Evolutionary conservation across 2,329 filamentous ascomycete species (phyloP), one percentile per base, ranked within the genome.

Genomic region (Myriosclerotinia scirpicola): DNA sequence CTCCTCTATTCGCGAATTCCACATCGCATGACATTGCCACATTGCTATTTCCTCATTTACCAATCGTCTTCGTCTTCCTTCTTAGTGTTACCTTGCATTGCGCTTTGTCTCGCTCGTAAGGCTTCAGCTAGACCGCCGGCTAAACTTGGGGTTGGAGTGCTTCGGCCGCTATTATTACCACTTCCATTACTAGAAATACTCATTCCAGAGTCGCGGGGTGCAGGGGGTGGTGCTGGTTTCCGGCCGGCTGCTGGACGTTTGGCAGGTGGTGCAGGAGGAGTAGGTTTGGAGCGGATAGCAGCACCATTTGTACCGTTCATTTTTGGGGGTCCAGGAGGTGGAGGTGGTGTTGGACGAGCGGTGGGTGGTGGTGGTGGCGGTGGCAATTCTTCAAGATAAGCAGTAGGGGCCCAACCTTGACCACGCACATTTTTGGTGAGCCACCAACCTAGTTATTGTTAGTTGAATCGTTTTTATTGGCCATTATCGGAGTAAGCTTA

Each of bases 381-480:
- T 34, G 84, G 84, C 76, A 90, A 85, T 79, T 97, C 93, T 79
- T 98, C 90, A 11, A 99, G 89, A 75, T 99, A 99, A 26, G 94
- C 92, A 26, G 93, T 91, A 0, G 95, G 95, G 3, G 95, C 87
- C 95, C 95, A 99, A 62, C 93, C 95, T 78, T 95, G 92, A n/a
- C 86, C 86, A 5, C 73, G 72, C 7, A 71, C 79, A 69, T 89
- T 91, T 81, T 92, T 94, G 70, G 90, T 95, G 56, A 98, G 83
- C 94, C 94, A 98, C 95, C 95, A 99, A 64, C 95, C 94, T 97
- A 72, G 50, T 53, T 20, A 42, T 53, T 65, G 71, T 83, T 77
- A 82, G 79, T 67, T 15, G 59, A 30, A 15, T 68, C 20, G 12
- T 6, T n/a, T n/a, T 22, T 26, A 48, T 66, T 58, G 66, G 36